These are phyloP conservation scores for Wallemia ichthyophaga DNA, from an alignment of 1,284 basidiomycete species.

Conservation along the genomic window DNA sequence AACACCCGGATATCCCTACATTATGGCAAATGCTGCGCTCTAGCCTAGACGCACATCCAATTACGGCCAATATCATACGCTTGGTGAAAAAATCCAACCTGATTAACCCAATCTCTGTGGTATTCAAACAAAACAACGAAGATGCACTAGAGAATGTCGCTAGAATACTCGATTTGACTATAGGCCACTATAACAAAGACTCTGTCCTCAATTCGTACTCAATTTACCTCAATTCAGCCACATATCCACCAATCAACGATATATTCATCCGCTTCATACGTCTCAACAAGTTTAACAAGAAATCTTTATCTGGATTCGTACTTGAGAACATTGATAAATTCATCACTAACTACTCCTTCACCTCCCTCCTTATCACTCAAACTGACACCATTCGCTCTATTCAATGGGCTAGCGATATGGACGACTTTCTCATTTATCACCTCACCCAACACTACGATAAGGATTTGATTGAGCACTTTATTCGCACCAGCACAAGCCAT, in stretches of 20 bases:
- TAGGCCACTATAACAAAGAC: background rate
- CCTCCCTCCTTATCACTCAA: background rate
- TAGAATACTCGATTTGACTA: background rate
- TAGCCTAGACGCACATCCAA: background rate
- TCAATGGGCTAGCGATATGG: background rate
- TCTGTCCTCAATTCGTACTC: background rate
- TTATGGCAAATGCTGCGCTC: background rate
- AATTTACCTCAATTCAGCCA: background rate
- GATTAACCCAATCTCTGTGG: background rate
- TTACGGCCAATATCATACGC: background rate
- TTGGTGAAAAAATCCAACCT: background rate
- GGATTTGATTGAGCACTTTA: background rate
- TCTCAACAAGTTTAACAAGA: background rate
- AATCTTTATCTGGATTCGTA: background rate
- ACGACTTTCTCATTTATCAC: background rate
- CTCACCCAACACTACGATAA: background rate
- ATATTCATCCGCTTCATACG: background rate
- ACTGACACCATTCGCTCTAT: background rate
- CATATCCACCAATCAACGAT: background rate
- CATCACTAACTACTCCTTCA: background rate
- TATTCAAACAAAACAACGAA: background rate
- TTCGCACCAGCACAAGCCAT: background rate
- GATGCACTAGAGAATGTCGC: background rate
- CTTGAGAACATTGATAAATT: background rate
- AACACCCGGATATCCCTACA: background rate